Evolutionary conservation across 495 filamentous ascomycete genomes (phyloP).

Genomic region (Xylaria longipes): DNA sequence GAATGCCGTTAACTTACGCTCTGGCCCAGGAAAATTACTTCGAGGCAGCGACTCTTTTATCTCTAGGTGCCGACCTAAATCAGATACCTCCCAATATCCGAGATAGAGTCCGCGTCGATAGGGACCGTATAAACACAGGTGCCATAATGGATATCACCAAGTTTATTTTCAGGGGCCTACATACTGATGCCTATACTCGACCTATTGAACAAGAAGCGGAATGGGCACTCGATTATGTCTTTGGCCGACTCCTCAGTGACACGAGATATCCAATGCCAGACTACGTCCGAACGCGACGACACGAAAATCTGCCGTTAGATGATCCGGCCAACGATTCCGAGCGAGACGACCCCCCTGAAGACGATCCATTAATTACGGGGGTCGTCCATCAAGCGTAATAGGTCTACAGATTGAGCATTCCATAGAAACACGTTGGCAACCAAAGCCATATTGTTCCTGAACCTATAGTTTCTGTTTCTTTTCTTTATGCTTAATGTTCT

Average conservation of each 20-base stretch:
- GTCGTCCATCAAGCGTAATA: background rate
- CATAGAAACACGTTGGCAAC: background rate
- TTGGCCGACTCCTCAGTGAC: background rate
- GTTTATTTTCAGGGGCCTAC: background rate
- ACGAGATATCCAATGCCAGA: background rate
- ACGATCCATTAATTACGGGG: background rate
- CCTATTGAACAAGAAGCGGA: background rate
- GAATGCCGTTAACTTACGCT: background rate
- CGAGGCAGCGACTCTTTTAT: background rate
- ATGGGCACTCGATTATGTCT: background rate
- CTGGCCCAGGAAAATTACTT: background rate
- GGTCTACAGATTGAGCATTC: background rate
- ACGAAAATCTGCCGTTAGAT: background rate
- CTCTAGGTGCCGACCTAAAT: background rate
- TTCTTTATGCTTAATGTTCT: background rate
- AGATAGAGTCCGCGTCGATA: background rate
- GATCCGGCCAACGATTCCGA: background rate
- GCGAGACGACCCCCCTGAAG: background rate
- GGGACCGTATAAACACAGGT: background rate
- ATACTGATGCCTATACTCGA: background rate
- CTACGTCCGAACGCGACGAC: background rate
- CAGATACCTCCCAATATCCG: slow-evolving; percentile 1
- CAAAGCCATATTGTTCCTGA: background rate
- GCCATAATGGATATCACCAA: background rate
- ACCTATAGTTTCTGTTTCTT: background rate